phyloP scores from a whole-genome alignment of 805 yeast species.

The Lipomyces chichibuensis region DNA sequence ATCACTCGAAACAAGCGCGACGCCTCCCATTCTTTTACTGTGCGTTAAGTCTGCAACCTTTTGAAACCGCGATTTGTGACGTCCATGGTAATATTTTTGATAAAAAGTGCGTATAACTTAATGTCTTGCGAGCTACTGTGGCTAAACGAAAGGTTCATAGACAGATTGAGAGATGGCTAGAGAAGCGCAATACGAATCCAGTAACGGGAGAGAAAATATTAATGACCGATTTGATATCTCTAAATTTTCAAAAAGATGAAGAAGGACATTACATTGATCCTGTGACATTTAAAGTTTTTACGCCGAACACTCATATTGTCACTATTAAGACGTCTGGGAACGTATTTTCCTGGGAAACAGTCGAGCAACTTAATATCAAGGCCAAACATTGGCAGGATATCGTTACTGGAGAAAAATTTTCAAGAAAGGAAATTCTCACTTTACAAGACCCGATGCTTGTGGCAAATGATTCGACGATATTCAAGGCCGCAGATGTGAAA shows the following conservation, averaged over 20 bases:
- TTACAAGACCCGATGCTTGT: constrained; percentile 19
- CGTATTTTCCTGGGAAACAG: constrained; percentile 42
- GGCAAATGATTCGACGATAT: neutral
- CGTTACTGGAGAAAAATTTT: constrained; percentile 42
- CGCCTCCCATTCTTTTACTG: constrained; percentile 44
- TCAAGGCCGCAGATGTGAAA: neutral
- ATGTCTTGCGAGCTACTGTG: neutral
- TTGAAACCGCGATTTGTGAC: constrained; percentile 39
- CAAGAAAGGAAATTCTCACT: constrained; percentile 39
- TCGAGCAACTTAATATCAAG: constrained; percentile 40
- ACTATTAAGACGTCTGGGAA: constrained; percentile 41
- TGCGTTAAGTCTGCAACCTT: constrained; percentile 42
- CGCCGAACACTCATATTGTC: constrained; percentile 39
- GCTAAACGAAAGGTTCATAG: constrained; percentile 7
- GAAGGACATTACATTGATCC: constrained; percentile 43
- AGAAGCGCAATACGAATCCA: constrained; percentile 40
- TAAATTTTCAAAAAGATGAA: constrained; percentile 38
- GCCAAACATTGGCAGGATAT: constrained; percentile 42
- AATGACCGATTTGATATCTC: constrained; percentile 36
- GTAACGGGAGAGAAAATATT: constrained; percentile 40
- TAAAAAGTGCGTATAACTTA: constrained; percentile 23
- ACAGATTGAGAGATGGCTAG: constrained; percentile 40
- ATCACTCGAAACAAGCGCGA: constrained; percentile 16
- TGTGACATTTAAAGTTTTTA: constrained; percentile 43
- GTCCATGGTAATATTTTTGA: constrained; percentile 43